phyloP scores from a whole-genome alignment of 768 basidiomycete genomes.

The Auricularia sp. region DNA sequence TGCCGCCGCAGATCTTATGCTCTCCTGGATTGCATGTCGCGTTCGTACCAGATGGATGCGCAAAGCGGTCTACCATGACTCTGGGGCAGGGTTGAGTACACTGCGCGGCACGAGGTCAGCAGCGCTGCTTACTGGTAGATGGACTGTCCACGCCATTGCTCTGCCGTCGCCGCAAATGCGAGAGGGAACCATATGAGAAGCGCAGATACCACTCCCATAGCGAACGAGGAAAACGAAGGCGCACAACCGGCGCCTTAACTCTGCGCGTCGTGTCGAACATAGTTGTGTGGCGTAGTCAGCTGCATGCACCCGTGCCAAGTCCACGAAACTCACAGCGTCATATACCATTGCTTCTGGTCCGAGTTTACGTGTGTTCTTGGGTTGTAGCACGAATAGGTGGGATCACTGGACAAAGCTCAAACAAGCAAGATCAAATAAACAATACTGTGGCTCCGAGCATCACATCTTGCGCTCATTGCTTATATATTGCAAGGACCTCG shows the following conservation, averaged over 20 bases:
- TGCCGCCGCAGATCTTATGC: constrained; percentile 78
- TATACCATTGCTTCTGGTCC: no score
- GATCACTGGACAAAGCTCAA: no score
- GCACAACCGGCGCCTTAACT: neutral
- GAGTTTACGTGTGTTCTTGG: no score
- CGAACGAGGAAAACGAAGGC: neutral
- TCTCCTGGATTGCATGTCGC: constrained; percentile 46
- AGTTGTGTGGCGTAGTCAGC: neutral
- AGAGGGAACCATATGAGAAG: constrained; percentile 19
- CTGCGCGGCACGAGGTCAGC: no score
- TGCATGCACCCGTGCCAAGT: no score
- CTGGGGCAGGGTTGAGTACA: constrained; percentile 22
- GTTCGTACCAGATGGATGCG: constrained; percentile 47
- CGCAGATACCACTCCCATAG: constrained; percentile 12
- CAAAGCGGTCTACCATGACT: constrained; percentile 68
- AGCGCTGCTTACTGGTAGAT: constrained; percentile 57
- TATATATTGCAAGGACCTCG: no score
- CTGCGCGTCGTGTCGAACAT: neutral
- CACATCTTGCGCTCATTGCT: no score
- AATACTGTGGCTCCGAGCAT: no score
- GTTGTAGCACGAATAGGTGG: no score
- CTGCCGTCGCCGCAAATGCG: constrained; percentile 50
- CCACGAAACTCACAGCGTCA: no score
- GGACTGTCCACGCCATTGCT: constrained; percentile 66
- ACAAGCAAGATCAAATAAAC: no score